Evolutionary conservation across 306 rosid genomes (phyloP).

Genomic region (Oemleria cerasiformis): DNA sequence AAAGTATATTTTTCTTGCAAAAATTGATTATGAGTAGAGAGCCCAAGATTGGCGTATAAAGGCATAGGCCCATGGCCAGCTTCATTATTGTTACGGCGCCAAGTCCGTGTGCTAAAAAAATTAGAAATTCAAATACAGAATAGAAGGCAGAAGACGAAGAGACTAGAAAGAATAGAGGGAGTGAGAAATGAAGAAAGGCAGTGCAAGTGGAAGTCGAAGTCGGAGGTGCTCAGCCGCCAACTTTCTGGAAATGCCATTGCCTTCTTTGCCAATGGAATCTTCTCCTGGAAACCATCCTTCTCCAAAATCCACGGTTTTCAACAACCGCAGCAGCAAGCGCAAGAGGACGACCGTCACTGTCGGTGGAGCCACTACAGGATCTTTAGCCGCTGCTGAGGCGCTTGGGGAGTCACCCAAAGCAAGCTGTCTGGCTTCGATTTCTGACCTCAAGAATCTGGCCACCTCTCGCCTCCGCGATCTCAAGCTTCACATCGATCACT

Average conservation of each 20-base stretch:
- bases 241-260: conserved; percentile 60
- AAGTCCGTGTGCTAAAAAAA: too few relatives aligned
- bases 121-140: too few relatives aligned
- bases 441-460: conserved; percentile 66
- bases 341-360: conserved; percentile 15
- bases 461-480: conserved; percentile 64
- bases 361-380: conserved; percentile 26
- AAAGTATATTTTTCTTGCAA: too few relatives aligned
- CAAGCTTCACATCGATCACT: conserved; percentile 67
- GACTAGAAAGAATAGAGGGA: too few relatives aligned
- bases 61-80: too few relatives aligned
- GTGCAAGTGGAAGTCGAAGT: conserved; percentile 34
- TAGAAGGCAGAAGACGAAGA: too few relatives aligned
- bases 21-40: too few relatives aligned
- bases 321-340: conserved; percentile 32
- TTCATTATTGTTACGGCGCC: too few relatives aligned
- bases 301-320: conserved; percentile 53
- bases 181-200: too few relatives aligned
- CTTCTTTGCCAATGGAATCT: conserved; percentile 47
- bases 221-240: conserved; percentile 41
- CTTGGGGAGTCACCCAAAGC: conserved; percentile 34
- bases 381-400: conserved; percentile 1
- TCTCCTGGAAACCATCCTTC: conserved; percentile 48
- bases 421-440: conserved; percentile 46
- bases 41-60: too few relatives aligned